Percentiles rank a stretch among this genome's conserved stretches.
Evolutionary conservation across 257 asterid genomes (phyloP).

Genomic region (Solanum chiquidenum): DNA sequence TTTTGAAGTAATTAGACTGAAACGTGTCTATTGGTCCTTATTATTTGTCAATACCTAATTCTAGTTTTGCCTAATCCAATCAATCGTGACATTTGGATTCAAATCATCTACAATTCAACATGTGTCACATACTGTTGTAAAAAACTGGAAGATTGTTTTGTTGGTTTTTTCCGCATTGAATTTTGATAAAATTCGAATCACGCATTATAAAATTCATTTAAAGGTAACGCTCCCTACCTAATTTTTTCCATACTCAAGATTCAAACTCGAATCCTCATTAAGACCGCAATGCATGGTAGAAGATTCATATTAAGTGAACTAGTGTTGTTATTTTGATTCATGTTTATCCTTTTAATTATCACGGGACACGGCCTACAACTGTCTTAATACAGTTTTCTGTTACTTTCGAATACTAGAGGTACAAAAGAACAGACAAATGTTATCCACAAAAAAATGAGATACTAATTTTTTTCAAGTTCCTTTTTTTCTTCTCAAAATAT

Average conservation of each 20-base stretch:
- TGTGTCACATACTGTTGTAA: neutral
- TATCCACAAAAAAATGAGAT: neutral
- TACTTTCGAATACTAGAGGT: neutral
- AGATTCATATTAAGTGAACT: neutral
- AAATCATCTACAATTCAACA: neutral
- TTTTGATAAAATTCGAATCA: too few relatives aligned
- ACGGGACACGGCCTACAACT: neutral
- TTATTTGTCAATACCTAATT: neutral
- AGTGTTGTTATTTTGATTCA: neutral
- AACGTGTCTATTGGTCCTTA: neutral
- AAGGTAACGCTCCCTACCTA: fast-evolving
- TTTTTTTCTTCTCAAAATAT: neutral
- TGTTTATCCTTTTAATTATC: neutral
- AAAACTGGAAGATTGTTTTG: neutral
- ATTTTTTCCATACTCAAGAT: too few relatives aligned
- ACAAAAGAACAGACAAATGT: neutral
- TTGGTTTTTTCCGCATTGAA: too few relatives aligned
- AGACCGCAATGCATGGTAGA: too few relatives aligned
- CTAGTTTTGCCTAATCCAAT: neutral
- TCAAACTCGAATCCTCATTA: too few relatives aligned
- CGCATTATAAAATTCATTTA: fast-evolving
- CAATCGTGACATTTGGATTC: neutral
- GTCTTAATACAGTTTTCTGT: neutral
- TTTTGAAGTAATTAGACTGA: neutral
- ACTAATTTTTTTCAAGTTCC: neutral